These are phyloP conservation scores for Umbelopsis sp. DNA, from an alignment of 192 early-diverging fungal genomes.

Conservation along the genomic window DNA sequence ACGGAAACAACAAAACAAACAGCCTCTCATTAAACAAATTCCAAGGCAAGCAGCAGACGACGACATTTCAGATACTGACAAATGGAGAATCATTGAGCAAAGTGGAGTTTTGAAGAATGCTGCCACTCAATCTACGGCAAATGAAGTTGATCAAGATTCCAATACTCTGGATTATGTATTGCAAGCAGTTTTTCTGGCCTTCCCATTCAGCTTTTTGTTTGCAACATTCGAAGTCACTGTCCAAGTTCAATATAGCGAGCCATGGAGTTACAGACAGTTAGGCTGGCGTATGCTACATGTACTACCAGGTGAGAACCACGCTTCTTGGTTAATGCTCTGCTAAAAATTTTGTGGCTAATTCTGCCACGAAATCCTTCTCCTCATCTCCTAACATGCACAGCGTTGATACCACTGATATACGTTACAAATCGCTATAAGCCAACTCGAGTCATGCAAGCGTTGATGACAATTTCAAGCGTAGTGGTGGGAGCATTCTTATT, in stretches of 20 bases:
- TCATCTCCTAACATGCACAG: constrained; percentile 26
- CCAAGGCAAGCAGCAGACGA: constrained; percentile 1
- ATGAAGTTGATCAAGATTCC: constrained; percentile 1
- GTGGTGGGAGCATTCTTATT: constrained; percentile 64
- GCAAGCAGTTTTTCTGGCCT: constrained; percentile 35
- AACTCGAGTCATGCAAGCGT: constrained; percentile 42
- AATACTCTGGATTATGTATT: constrained; percentile 28
- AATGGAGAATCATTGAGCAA: constrained; percentile 36
- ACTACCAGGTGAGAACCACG: constrained; percentile 29
- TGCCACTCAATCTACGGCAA: background rate
- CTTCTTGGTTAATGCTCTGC: too few relatives aligned
- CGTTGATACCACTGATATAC: constrained; percentile 61
- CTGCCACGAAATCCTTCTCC: too few relatives aligned
- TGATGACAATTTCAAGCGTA: constrained; percentile 51
- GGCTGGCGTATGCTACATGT: constrained; percentile 13
- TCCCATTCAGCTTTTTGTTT: constrained; percentile 39
- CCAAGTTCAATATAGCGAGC: constrained; percentile 37
- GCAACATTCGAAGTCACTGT: constrained; percentile 41
- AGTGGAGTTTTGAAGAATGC: constrained; percentile 38
- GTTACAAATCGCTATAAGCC: constrained; percentile 58
- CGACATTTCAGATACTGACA: constrained; percentile 35
- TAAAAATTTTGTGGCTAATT: background rate
- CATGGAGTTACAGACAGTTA: constrained; percentile 27
- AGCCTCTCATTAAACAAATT: constrained; percentile 28
- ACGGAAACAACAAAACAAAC: constrained; percentile 3